phyloP scores from a whole-genome alignment of 75 land plant species.

The Cupressus sempervirens region DNA sequence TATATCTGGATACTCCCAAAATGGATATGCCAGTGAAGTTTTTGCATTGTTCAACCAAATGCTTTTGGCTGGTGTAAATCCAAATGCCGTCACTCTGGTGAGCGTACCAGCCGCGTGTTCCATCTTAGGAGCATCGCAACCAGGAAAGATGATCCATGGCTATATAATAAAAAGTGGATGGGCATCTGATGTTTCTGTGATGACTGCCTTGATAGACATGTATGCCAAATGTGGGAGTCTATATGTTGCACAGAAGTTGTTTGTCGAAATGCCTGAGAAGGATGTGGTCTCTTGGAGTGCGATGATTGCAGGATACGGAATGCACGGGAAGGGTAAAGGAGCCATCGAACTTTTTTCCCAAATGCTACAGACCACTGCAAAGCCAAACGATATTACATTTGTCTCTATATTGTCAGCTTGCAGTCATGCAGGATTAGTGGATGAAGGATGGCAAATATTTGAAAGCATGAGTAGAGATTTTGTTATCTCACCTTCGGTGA shows the following conservation, averaged over 20 bases:
- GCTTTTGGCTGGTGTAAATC: conserved; percentile 29
- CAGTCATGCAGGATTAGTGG: background rate
- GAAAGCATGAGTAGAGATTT: background rate
- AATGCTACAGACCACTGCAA: conserved; percentile 17
- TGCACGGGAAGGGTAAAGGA: conserved; percentile 28
- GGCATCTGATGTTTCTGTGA: conserved; percentile 12
- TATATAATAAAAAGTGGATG: conserved; percentile 28
- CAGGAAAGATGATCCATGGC: conserved; percentile 30
- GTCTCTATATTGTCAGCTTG: background rate
- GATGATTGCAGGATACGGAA: conserved; percentile 44
- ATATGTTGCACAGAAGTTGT: conserved; percentile 35
- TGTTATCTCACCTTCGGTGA: background rate
- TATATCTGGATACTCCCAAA: conserved; percentile 31
- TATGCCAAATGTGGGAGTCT: conserved; percentile 51
- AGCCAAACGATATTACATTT: background rate
- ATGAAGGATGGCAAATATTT: background rate
- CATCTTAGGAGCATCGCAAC: conserved; percentile 29
- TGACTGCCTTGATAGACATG: conserved; percentile 53
- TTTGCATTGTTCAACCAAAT: conserved; percentile 36
- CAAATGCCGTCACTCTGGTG: conserved; percentile 44
- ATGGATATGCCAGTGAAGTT: conserved; percentile 26
- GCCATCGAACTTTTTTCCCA: conserved; percentile 30
- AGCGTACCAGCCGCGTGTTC: conserved; percentile 42
- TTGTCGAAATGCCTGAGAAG: conserved; percentile 37
- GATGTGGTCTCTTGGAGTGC: conserved; percentile 52